phyloP scores from a whole-genome alignment of 345 rosid genomes.

The Salix koriyanagi region DNA sequence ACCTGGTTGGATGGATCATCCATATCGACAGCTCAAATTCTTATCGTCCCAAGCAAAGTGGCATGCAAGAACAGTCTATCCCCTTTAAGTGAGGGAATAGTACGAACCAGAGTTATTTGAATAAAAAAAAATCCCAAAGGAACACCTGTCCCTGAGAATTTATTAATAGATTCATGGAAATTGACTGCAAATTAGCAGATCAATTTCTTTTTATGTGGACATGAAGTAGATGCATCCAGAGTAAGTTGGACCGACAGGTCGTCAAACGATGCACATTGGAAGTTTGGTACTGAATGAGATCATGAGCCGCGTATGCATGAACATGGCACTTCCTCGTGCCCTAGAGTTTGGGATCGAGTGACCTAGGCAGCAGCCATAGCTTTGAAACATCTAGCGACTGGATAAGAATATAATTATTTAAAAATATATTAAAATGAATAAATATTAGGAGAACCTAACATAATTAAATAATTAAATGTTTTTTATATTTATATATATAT shows the following conservation, averaged over 20 bases:
- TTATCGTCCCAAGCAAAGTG: neutral
- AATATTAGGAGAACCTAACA: too few species aligned
- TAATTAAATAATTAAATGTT: too few species aligned
- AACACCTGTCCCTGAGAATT: neutral
- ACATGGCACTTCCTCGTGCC: neutral
- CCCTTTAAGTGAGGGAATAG: neutral
- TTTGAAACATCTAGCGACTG: neutral
- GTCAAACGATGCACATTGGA: slow-evolving; percentile 5
- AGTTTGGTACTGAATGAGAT: neutral
- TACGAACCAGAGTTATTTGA: neutral
- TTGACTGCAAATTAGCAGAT: neutral
- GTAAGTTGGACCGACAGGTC: neutral
- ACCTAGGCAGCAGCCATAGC: neutral
- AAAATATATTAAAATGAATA: too few species aligned
- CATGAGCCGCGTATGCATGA: neutral
- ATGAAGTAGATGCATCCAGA: neutral
- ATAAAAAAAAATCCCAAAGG: neutral
- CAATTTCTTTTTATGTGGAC: neutral
- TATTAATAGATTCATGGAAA: neutral
- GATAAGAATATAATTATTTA: too few species aligned
- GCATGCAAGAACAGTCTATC: neutral
- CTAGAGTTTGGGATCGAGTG: neutral
- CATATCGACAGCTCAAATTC: neutral
- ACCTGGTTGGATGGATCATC: neutral
- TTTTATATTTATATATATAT: too few species aligned